phyloP scores from a whole-genome alignment of 129 eudicot genomes.

The Solidago caesia region DNA sequence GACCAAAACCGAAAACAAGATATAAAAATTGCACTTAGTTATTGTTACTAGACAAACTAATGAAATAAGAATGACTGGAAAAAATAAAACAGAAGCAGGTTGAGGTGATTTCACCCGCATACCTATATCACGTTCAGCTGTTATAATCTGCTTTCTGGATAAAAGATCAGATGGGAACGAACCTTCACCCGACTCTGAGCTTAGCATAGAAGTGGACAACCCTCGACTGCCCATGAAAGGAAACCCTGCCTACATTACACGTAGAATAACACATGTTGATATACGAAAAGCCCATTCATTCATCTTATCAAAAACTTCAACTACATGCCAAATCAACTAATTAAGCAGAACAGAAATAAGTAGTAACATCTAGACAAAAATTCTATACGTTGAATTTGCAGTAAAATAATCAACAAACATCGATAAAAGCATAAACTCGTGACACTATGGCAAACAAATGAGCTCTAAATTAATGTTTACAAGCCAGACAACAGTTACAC shows the following conservation, averaged over 20 bases:
- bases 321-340: background rate
- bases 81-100: background rate
- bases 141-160: conserved; percentile 39
- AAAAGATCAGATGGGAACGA: conserved; percentile 65
- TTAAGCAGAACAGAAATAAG: background rate
- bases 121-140: conserved; percentile 72
- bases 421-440: background rate
- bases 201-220: conserved; percentile 51
- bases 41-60: background rate
- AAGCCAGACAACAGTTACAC: background rate
- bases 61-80: background rate
- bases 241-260: conserved; percentile 35
- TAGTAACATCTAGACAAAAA: background rate
- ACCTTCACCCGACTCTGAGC: conserved; percentile 60
- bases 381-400: conserved; percentile 4
- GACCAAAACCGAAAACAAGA: background rate
- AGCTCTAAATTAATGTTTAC: background rate
- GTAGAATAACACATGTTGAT: background rate
- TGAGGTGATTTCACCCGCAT: conserved; percentile 18
- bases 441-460: background rate
- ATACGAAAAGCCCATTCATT: conserved; percentile 7
- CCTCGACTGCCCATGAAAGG: conserved; percentile 39
- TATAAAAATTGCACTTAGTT: background rate
- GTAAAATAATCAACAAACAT: background rate
- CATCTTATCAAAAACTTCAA: background rate